Conservation (phyloP, 1,284 basidiomycete species). For the Garcileccinum viscosum region DNA sequence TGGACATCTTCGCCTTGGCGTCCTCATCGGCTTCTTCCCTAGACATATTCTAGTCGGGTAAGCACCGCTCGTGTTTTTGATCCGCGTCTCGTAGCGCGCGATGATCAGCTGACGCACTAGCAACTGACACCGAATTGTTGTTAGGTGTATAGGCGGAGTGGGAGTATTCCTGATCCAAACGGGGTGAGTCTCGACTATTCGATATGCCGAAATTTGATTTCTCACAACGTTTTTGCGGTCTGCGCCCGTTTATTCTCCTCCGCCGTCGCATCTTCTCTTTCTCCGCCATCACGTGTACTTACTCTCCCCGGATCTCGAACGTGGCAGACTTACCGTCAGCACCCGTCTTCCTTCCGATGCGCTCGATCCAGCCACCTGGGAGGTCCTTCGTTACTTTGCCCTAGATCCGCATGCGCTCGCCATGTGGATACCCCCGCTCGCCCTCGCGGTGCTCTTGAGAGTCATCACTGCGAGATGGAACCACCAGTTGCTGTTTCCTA, state of each 20-base stretch:
- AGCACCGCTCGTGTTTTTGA: conserved; percentile 27
- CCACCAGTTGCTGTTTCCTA: conserved; percentile 92
- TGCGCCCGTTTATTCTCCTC: neutral
- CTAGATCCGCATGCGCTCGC: conserved; percentile 64
- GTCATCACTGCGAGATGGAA: conserved; percentile 82
- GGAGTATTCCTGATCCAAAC: conserved; percentile 92
- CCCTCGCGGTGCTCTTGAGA: conserved; percentile 80
- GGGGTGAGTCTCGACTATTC: conserved; percentile 56
- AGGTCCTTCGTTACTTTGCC: conserved; percentile 69
- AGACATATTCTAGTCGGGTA: conserved; percentile 92
- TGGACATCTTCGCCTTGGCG: conserved; percentile 85
- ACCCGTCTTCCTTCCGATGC: conserved; percentile 85
- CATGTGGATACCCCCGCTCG: conserved; percentile 81
- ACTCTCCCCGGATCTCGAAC: conserved; percentile 4
- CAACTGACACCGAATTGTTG: neutral
- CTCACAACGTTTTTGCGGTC: neutral
- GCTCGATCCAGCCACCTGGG: conserved; percentile 69
- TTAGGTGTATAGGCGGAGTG: conserved; percentile 92
- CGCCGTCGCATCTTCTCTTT: neutral
- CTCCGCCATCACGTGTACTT: neutral
- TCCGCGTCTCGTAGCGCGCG: neutral
- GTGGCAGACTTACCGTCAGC: conserved; percentile 76
- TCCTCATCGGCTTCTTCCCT: conserved; percentile 94
- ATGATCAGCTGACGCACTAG: conserved; percentile 1
- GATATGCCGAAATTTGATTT: neutral